These are phyloP conservation scores for Setaria italica DNA, from an alignment of 202 grass and related monocot species.

Conservation along the genomic window DNA sequence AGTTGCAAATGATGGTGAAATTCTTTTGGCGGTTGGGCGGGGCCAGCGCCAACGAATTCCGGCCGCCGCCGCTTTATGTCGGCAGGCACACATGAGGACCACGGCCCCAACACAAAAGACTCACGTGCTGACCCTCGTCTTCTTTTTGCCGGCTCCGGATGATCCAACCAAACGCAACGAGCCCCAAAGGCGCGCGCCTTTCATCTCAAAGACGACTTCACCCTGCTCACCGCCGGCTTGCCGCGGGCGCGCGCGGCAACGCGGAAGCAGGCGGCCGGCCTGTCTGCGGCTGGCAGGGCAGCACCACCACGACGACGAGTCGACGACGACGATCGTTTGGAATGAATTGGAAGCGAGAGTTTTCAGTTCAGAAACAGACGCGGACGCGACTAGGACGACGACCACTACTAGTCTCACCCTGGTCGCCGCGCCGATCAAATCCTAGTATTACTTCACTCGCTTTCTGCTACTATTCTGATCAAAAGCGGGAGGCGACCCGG, in stretches of 20 bases:
- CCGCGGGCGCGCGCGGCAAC: too few relatives aligned
- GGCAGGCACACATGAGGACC: too few relatives aligned
- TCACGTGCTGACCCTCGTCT: background rate
- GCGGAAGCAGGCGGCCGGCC: background rate
- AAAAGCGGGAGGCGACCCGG: conserved; percentile 17
- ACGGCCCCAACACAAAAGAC: background rate
- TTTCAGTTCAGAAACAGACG: background rate
- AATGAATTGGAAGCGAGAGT: background rate
- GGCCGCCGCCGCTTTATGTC: background rate
- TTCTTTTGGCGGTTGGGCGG: too few relatives aligned
- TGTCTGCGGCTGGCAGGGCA: background rate
- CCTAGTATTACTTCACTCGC: background rate
- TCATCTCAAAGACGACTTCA: too few relatives aligned
- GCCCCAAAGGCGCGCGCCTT: too few relatives aligned
- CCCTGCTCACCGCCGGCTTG: background rate
- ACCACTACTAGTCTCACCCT: background rate
- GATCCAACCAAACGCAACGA: too few relatives aligned
- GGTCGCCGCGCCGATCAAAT: background rate
- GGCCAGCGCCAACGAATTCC: background rate
- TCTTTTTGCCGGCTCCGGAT: background rate
- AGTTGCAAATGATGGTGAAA: too few relatives aligned
- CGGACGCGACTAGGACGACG: conserved; percentile 12
- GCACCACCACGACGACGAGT: background rate
- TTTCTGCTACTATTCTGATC: background rate
- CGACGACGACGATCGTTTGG: background rate